phyloP scores from a whole-genome alignment of 257 asterid species.

The Mentha longifolia region DNA sequence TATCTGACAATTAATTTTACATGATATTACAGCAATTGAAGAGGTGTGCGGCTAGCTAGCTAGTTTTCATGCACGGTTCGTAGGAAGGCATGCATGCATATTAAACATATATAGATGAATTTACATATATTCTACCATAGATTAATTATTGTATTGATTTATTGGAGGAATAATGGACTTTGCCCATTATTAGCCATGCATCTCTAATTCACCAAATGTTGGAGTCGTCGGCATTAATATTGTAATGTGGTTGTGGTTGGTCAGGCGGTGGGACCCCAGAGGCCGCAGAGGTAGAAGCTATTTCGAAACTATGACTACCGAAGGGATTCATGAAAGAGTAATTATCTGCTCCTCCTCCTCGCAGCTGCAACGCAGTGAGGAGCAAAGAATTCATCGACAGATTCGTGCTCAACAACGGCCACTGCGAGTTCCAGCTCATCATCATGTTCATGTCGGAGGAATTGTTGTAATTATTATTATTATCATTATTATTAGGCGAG shows the following conservation, averaged over 20 bases:
- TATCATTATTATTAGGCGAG: conserved; percentile 23
- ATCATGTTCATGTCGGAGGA: conserved; percentile 29
- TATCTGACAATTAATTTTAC: too few relatives aligned
- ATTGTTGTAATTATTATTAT: conserved; percentile 23
- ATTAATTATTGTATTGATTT: background rate
- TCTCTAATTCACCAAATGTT: conserved; percentile 51
- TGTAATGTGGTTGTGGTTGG: conserved; percentile 46
- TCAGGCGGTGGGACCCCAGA: conserved; percentile 52
- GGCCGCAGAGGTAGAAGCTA: conserved; percentile 45
- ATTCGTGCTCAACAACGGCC: conserved; percentile 56
- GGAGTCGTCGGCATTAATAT: conserved; percentile 50
- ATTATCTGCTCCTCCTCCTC: conserved; percentile 34
- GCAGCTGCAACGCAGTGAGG: conserved; percentile 71
- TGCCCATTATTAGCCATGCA: background rate
- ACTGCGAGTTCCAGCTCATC: conserved; percentile 48
- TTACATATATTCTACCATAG: too few relatives aligned
- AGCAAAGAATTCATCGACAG: conserved; percentile 65
- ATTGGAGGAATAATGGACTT: background rate
- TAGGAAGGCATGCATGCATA: too few relatives aligned
- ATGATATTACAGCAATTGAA: too few relatives aligned
- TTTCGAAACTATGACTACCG: conserved; percentile 42
- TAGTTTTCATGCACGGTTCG: too few relatives aligned
- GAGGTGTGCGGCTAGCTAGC: too few relatives aligned
- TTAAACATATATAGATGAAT: too few relatives aligned
- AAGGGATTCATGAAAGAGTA: conserved; percentile 37